These are phyloP conservation scores for Fusarium buharicum DNA, from an alignment of 2,329 filamentous ascomycete genomes.

Conservation along the genomic window DNA sequence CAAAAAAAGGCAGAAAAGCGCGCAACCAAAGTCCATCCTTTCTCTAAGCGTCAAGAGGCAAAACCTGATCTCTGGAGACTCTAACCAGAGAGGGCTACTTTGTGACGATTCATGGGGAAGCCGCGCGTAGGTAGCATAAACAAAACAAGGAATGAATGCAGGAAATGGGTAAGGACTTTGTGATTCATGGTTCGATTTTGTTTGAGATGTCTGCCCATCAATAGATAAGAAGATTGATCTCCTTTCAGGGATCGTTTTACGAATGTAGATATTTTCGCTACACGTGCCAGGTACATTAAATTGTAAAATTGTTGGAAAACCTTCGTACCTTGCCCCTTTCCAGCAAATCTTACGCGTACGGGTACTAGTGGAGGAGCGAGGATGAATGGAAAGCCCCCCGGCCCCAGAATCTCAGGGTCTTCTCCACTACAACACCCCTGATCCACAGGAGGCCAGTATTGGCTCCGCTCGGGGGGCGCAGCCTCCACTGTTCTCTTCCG, in stretches of 20 bases:
- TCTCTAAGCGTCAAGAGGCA: not conserved
- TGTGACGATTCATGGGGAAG: not conserved
- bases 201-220: too few species aligned
- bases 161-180: too few species aligned
- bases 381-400: not conserved
- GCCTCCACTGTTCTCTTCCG: constrained; percentile 12
- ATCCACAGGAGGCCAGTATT: not conserved
- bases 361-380: not conserved
- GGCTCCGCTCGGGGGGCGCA: constrained; percentile 6
- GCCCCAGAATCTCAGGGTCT: constrained; percentile 10
- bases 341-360: constrained; percentile 2
- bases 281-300: too few species aligned
- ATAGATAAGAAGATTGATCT: too few species aligned
- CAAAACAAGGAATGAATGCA: not conserved
- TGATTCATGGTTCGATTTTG: not conserved
- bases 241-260: too few species aligned
- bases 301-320: too few species aligned
- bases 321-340: not conserved
- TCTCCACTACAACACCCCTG: constrained; percentile 10
- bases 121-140: not conserved
- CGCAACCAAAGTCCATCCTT: not conserved
- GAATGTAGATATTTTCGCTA: too few species aligned
- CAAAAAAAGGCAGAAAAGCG: not conserved
- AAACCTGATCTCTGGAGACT: not conserved
- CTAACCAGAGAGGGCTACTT: not conserved